Evolutionary conservation across 306 rosid species (phyloP).

Genomic region (Acmispon strigosus): DNA sequence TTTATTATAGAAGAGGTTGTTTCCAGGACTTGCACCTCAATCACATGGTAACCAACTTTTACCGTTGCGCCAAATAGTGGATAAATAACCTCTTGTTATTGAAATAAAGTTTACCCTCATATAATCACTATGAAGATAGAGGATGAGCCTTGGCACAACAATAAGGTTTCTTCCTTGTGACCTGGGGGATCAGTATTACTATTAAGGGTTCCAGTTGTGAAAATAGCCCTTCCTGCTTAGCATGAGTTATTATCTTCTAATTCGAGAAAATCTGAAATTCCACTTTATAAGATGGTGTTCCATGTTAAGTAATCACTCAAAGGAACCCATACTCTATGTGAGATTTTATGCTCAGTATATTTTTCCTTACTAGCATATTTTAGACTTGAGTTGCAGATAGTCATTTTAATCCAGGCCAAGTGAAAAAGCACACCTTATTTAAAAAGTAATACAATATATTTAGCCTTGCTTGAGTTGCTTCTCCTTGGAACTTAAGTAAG

Average conservation of each 20-base stretch:
- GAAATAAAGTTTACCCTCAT: not conserved
- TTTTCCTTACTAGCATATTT: constrained; percentile 4
- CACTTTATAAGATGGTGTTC: not conserved
- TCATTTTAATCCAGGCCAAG: not conserved
- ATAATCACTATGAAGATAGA: not conserved
- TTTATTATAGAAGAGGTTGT: too few relatives aligned
- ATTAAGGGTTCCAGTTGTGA: too few relatives aligned
- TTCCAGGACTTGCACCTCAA: too few relatives aligned
- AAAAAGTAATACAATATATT: not conserved
- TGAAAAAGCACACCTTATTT: not conserved
- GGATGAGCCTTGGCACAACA: not conserved
- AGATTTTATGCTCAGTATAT: not conserved
- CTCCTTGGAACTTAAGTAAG: constrained; percentile 46
- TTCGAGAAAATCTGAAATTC: not conserved
- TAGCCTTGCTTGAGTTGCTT: constrained; percentile 65
- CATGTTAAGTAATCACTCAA: not conserved
- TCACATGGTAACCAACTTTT: too few relatives aligned
- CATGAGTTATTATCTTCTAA: too few relatives aligned
- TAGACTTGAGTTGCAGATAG: not conserved
- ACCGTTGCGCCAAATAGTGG: not conserved
- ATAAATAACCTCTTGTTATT: not conserved
- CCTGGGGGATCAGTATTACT: too few relatives aligned
- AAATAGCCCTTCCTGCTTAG: too few relatives aligned
- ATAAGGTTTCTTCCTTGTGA: too few relatives aligned
- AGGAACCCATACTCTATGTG: not conserved